Conservation (phyloP, 768 basidiomycete species). For the Multifurca ochricompacta region DNA sequence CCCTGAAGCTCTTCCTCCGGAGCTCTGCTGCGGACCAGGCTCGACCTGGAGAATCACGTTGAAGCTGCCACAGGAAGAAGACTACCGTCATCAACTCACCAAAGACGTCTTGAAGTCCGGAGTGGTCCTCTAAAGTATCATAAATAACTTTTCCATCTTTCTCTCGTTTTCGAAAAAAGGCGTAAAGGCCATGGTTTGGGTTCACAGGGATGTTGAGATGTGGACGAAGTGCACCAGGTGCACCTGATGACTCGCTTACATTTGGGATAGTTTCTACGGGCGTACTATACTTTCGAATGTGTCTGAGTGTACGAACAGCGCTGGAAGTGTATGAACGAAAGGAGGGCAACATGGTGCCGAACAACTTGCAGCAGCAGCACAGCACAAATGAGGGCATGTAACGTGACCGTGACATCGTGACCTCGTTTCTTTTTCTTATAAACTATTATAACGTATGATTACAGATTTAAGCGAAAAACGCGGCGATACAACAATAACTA, state of each 20-base stretch:
- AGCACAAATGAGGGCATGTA: no score
- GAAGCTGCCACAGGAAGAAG: background rate
- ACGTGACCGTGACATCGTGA: background rate
- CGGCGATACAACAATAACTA: background rate
- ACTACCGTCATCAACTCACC: constrained; percentile 34
- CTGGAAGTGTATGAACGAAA: constrained; percentile 5
- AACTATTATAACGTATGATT: background rate
- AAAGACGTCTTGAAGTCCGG: constrained; percentile 28
- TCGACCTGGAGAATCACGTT: constrained; percentile 49
- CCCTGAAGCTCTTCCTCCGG: constrained; percentile 83
- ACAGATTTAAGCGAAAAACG: background rate
- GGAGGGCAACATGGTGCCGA: constrained; percentile 14
- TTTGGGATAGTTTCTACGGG: background rate
- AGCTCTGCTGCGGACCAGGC: constrained; percentile 84
- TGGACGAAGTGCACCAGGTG: constrained; percentile 32
- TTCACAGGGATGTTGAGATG: constrained; percentile 38
- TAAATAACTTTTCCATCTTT: constrained; percentile 44
- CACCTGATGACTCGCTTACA: background rate
- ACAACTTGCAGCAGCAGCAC: no score
- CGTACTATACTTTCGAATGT: constrained; percentile 12
- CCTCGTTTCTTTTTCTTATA: no score
- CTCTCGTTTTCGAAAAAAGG: constrained; percentile 59
- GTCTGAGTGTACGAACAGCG: background rate
- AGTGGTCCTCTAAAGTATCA: constrained; percentile 37
- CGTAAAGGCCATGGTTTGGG: constrained; percentile 68